Conservation (phyloP, 768 basidiomycete genomes). For the Podaxis pistillaris region DNA sequence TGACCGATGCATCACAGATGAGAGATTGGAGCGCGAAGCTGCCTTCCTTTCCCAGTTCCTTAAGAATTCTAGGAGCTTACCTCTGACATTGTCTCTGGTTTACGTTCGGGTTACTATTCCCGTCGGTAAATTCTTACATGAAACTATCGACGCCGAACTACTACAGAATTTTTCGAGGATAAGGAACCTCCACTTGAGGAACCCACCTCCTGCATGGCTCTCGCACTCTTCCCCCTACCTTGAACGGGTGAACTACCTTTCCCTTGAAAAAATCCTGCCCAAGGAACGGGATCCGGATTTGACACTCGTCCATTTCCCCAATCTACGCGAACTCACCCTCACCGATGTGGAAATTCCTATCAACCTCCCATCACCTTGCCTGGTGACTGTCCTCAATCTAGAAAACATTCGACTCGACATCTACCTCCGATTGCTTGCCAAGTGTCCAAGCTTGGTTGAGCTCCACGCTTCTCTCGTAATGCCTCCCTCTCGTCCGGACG, state of each 20-base stretch:
- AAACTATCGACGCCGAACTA: neutral
- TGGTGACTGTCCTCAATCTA: neutral
- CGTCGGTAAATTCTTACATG: neutral
- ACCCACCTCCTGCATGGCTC: neutral
- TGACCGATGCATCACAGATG: neutral
- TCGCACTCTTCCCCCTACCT: neutral
- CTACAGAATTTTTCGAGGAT: neutral
- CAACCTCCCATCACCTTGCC: neutral
- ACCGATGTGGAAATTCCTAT: neutral
- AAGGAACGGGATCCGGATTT: neutral
- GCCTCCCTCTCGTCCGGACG: neutral
- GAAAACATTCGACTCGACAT: neutral
- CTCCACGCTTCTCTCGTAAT: neutral
- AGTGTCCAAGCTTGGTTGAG: neutral
- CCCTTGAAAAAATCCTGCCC: neutral
- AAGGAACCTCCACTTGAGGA: neutral
- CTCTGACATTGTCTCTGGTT: neutral
- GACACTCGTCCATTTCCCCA: neutral
- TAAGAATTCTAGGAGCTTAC: neutral
- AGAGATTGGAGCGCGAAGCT: neutral
- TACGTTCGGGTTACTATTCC: neutral
- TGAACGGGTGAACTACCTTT: neutral
- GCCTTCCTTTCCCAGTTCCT: neutral
- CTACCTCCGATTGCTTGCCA: neutral
- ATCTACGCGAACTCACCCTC: neutral